Conservation (phyloP, 31 red algal genomes). For the Odonthalia washingtoniensis region DNA sequence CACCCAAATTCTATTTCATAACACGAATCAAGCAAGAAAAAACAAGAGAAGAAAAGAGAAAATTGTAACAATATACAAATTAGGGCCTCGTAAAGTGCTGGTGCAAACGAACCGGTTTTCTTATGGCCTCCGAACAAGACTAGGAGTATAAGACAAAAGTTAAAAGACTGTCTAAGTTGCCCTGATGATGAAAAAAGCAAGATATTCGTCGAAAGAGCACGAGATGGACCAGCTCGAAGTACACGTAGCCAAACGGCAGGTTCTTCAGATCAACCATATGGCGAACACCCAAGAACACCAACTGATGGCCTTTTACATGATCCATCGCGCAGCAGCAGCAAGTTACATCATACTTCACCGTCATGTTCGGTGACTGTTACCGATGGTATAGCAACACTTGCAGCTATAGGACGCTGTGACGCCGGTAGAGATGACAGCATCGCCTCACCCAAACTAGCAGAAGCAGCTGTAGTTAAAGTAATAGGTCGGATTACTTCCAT, state of each 20-base stretch:
- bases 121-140: neutral
- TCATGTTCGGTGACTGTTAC: conserved; percentile 15
- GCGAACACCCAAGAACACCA: neutral
- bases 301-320: too few relatives aligned
- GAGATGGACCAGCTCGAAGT: conserved; percentile 16
- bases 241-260: neutral
- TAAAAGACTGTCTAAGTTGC: neutral
- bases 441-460: neutral
- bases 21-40: neutral
- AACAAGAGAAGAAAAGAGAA: neutral
- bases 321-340: too few relatives aligned
- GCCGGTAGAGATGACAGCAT: conserved; percentile 45
- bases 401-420: conserved; percentile 29
- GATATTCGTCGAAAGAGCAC: neutral
- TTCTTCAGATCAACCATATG: neutral
- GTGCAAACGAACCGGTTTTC: neutral
- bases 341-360: neutral
- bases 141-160: neutral
- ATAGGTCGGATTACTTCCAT: conserved; percentile 35
- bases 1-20: neutral
- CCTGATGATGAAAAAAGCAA: neutral
- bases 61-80: neutral
- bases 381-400: neutral
- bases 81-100: neutral
- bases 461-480: neutral